phyloP scores from a whole-genome alignment of 2,329 filamentous ascomycete genomes.

The Trichoderma sp. region DNA sequence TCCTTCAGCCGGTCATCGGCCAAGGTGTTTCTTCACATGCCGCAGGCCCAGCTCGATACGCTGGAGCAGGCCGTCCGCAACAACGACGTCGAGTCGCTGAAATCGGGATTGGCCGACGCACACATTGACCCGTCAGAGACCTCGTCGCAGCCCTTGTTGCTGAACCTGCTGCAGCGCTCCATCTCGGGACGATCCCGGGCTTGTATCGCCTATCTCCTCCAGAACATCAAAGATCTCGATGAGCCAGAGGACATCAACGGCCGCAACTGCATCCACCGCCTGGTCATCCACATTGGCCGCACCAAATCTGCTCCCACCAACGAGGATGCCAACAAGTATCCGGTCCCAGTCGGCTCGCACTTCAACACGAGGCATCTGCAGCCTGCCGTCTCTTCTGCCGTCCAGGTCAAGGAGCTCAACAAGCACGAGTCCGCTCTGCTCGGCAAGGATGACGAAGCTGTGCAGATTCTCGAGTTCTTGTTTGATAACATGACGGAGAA shows the following conservation, averaged over 20 bases:
- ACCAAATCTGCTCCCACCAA: constrained; percentile 58
- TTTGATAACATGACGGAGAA: constrained; percentile 68
- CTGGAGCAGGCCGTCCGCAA: constrained; percentile 72
- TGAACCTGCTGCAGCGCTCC: constrained; percentile 77
- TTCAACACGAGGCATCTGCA: constrained; percentile 75
- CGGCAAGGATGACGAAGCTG: constrained; percentile 70
- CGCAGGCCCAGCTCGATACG: constrained; percentile 67
- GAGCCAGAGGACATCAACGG: constrained; percentile 92
- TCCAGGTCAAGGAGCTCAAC: constrained; percentile 61
- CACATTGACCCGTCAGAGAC: constrained; percentile 45
- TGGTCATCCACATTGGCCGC: constrained; percentile 89
- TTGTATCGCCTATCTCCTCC: constrained; percentile 72
- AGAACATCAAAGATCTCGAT: constrained; percentile 70
- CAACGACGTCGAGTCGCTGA: constrained; percentile 63
- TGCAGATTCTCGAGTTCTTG: constrained; percentile 64
- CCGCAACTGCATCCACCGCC: constrained; percentile 87
- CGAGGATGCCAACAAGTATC: constrained; percentile 54
- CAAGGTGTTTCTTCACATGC: constrained; percentile 72
- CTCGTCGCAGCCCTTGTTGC: constrained; percentile 65
- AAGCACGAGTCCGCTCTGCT: constrained; percentile 69
- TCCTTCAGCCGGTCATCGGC: constrained; percentile 78
- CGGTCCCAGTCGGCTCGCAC: constrained; percentile 53
- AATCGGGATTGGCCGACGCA: constrained; percentile 59
- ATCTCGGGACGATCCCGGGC: constrained; percentile 69
- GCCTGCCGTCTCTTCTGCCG: constrained; percentile 70